These are phyloP conservation scores for Sarcodon sp. DNA, from an alignment of 768 basidiomycete species.

Conservation along the genomic window DNA sequence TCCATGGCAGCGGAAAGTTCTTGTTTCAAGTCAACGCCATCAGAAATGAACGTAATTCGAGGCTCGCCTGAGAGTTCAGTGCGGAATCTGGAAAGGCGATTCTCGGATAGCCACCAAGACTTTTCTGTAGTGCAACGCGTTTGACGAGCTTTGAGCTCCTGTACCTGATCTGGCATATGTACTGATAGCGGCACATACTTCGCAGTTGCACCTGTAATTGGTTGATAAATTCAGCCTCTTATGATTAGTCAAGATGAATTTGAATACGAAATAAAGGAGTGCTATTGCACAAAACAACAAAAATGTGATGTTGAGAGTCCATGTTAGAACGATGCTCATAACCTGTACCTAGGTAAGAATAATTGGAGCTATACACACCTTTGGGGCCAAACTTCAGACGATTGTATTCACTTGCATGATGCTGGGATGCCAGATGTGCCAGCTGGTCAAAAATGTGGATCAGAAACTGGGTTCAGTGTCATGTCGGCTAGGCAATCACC, in stretches of 20 bases:
- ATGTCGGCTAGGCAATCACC: neutral
- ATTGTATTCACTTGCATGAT: slow-evolving; percentile 62
- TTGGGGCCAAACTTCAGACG: slow-evolving; percentile 47
- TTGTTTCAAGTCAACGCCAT: slow-evolving; percentile 22
- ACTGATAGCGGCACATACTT: slow-evolving; percentile 53
- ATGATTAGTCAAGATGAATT: no score
- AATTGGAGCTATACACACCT: slow-evolving; percentile 4
- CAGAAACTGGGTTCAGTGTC: no score
- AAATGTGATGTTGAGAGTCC: no score
- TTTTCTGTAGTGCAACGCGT: slow-evolving; percentile 18
- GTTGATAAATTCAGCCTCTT: neutral
- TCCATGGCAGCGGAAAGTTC: slow-evolving; percentile 44
- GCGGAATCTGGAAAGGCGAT: neutral
- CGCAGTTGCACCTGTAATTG: slow-evolving; percentile 35
- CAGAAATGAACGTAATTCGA: neutral
- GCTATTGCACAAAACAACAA: no score
- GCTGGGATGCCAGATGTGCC: slow-evolving; percentile 53
- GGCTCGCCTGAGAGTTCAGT: neutral
- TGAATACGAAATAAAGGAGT: no score
- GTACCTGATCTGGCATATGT: slow-evolving; percentile 44
- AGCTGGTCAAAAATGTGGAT: slow-evolving; percentile 21
- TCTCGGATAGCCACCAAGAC: slow-evolving; percentile 38
- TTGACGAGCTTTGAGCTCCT: slow-evolving; percentile 41
- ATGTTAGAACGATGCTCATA: no score
- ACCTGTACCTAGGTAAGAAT: no score